These are phyloP conservation scores for Penicillium psychrosexuale DNA, from an alignment of 2,329 filamentous ascomycete genomes.

Conservation along the genomic window DNA sequence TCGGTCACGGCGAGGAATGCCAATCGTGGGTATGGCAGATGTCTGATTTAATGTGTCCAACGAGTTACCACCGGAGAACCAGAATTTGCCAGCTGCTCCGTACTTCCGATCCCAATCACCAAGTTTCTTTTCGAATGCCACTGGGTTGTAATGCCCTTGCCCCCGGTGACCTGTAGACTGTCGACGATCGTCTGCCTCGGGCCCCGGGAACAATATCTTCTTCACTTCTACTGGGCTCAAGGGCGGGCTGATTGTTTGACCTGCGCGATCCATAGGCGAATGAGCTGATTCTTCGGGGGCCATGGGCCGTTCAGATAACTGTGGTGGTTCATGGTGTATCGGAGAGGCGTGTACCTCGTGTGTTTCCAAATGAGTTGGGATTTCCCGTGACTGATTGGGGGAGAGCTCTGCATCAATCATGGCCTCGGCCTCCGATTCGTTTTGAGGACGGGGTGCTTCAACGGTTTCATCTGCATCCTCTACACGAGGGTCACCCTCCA, in stretches of 20 bases:
- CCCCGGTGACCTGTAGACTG: slow-evolving; percentile 9
- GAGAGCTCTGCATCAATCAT: slow-evolving; percentile 5
- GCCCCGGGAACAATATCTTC: slow-evolving; percentile 45
- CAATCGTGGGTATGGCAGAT: slow-evolving; percentile 39
- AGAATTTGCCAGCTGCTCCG: slow-evolving; percentile 47
- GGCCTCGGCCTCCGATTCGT: slow-evolving; percentile 13
- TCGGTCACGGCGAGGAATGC: slow-evolving; percentile 30
- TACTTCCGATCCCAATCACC: slow-evolving; percentile 54
- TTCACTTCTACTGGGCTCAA: slow-evolving; percentile 42
- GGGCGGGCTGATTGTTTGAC: slow-evolving; percentile 39
- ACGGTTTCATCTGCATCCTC: slow-evolving; percentile 15
- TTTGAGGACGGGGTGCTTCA: slow-evolving; percentile 11
- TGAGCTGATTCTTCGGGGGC: slow-evolving; percentile 1
- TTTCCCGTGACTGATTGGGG: not conserved
- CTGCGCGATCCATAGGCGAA: slow-evolving; percentile 17
- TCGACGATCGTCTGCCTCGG: slow-evolving; percentile 5
- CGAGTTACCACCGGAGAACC: slow-evolving; percentile 28
- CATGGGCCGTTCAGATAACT: slow-evolving; percentile 4
- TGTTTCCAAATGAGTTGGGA: not conserved
- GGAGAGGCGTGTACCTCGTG: not conserved
- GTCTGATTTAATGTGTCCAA: slow-evolving; percentile 3
- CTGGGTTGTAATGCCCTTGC: slow-evolving; percentile 51
- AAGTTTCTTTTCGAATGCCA: slow-evolving; percentile 51
- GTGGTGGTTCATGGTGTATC: not conserved
- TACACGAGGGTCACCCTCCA: slow-evolving; percentile 16